Percentiles rank a stretch among this genome's conserved stretches.
phyloP scores from a whole-genome alignment of 2,329 filamentous ascomycete species.

The Scopulariopsis brevicaulis region DNA sequence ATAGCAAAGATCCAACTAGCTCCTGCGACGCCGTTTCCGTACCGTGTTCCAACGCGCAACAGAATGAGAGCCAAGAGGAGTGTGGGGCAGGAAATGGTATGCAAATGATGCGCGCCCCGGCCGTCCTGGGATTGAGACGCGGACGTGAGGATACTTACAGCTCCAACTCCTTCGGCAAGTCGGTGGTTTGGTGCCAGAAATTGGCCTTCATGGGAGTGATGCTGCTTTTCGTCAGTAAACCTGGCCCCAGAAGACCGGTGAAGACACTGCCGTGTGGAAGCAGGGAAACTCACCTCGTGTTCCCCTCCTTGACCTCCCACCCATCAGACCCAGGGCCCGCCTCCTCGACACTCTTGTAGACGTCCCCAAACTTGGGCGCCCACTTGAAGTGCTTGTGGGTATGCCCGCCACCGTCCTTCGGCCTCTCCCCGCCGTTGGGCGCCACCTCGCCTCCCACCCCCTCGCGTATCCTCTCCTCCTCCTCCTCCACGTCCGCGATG shows the following conservation, averaged over 20 bases:
- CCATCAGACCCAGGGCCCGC: constrained; percentile 78
- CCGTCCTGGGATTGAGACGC: background rate
- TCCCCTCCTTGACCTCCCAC: constrained; percentile 80
- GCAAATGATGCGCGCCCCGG: background rate
- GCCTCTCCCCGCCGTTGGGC: constrained; percentile 10
- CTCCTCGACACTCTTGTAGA: constrained; percentile 76
- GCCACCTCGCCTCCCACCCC: constrained; percentile 15
- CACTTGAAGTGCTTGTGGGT: constrained; percentile 89
- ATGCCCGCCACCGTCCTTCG: constrained; percentile 33
- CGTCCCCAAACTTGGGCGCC: constrained; percentile 78
- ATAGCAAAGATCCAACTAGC: background rate
- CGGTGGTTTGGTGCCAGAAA: constrained; percentile 65
- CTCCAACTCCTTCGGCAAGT: constrained; percentile 61
- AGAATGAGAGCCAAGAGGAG: background rate
- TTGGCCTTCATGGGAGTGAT: constrained; percentile 87
- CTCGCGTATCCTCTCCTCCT: constrained; percentile 26
- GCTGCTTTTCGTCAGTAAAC: constrained; percentile 32
- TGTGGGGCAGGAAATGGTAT: constrained; percentile 6
- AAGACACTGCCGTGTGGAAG: background rate
- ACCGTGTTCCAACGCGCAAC: background rate
- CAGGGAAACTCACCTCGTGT: constrained; percentile 57
- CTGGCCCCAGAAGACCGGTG: background rate
- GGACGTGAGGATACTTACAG: constrained; percentile 54
- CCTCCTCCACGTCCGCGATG: constrained; percentile 53
- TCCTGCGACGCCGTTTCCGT: background rate